Base-by-base conservation (phyloP, 1,139 yeast genomes). In the Nakaseomyces uthaithaninus region DNA sequence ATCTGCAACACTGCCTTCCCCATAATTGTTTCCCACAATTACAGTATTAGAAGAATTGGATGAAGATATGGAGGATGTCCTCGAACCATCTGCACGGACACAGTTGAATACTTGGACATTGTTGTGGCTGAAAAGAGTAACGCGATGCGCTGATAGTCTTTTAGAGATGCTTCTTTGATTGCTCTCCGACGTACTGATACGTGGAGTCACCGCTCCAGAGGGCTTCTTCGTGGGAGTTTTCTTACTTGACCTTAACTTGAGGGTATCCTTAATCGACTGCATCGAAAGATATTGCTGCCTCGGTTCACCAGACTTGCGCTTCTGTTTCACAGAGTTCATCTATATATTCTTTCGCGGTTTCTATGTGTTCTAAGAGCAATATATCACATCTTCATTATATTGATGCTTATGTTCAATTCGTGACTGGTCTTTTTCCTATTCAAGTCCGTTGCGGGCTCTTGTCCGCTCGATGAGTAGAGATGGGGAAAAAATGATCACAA, bases 101-200 rank as follows among this genome's bases (percentile, higher is more conserved):
- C 43, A 51, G 31, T 48, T 50, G 41, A 49, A 40, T 9, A 54
- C 61, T 28, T 43, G 49, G 1, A 58, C 60, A 31, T 50, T 47
- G 11, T 45, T 45, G 33, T 55, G 46, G 24, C 47, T 48, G 41
- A 59, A 59, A 24, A 59, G 45, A 2, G 61, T 47, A 9, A 54
- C 49, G 39, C 59, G 41, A 39, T 59, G 60, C 2, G 60, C 57
- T 4, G 63, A 59, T 22, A 48, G 39, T 25, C 62, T 42, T 34
- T 57, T 52, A 12, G 37, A 25, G 17, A 11, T 8, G 10, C 17
- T 6, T 8, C 12, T 20, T n/a, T 15, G n/a, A 14, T n/a, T 6
- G 11, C 19, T 2, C 24, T 18, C 7, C n/a, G 28, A 6, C 12
- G 17, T 3, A 19, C 6, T 16, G 19, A n/a, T 43, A 16, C 43